Percentiles rank a stretch among this genome's conserved stretches.
Evolutionary conservation across 2,329 filamentous ascomycete species (phyloP).

Genomic region (Sporothrix sp.): DNA sequence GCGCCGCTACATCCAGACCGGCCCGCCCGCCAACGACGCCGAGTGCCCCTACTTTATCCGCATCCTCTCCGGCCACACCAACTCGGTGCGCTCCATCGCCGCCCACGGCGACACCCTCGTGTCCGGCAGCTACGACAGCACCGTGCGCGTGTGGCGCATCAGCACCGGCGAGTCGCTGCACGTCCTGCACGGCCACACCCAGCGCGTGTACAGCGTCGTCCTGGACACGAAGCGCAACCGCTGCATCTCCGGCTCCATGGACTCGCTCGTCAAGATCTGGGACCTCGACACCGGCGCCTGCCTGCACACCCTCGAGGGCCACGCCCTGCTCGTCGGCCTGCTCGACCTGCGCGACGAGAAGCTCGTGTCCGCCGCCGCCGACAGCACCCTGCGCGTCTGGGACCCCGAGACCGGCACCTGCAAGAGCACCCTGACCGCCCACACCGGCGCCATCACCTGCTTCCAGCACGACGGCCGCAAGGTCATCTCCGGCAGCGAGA

Average conservation of each 20-base stretch:
- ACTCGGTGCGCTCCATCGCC: constrained; percentile 92
- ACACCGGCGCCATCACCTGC: constrained; percentile 95
- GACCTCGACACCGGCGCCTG: constrained; percentile 78
- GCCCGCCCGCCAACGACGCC: constrained; percentile 59
- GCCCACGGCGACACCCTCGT: constrained; percentile 93
- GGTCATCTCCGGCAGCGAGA: constrained; percentile 90
- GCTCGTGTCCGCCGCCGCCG: constrained; percentile 88
- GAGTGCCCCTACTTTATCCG: constrained; percentile 95
- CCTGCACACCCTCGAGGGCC: constrained; percentile 84
- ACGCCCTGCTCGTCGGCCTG: constrained; percentile 83
- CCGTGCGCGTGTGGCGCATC: constrained; percentile 93
- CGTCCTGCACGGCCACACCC: constrained; percentile 72
- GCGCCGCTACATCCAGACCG: constrained; percentile 66
- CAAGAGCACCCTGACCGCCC: constrained; percentile 79
- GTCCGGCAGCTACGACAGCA: constrained; percentile 92
- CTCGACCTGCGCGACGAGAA: constrained; percentile 82
- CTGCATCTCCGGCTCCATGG: constrained; percentile 97
- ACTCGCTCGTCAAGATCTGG: constrained; percentile 97
- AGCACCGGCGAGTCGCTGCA: constrained; percentile 86
- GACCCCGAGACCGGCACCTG: constrained; percentile 88
- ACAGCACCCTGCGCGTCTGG: constrained; percentile 93
- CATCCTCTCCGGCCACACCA: constrained; percentile 73
- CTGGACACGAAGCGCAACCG: constrained; percentile 84
- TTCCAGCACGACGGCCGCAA: constrained; percentile 97
- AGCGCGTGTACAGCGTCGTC: constrained; percentile 97